Base-by-base conservation (phyloP, 495 filamentous ascomycete genomes). In the Coniosporium apollinis region DNA sequence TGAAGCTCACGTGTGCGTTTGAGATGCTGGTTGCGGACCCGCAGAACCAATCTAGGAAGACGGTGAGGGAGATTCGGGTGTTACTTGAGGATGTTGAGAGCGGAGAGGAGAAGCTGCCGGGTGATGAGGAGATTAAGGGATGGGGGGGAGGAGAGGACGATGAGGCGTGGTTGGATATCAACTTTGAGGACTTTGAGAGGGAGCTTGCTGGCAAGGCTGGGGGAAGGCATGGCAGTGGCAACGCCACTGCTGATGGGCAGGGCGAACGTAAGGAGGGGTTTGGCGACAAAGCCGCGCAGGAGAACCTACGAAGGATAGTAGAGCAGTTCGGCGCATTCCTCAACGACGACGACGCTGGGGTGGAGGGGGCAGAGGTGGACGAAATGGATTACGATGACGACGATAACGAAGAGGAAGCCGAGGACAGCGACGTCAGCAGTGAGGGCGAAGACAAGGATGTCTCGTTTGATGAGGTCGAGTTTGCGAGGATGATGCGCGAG, bases 121-220 rank as follows among this genome's bases (percentile, higher is more conserved):
- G 66, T 0, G 69, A 92, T 48, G 57, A 65, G 10, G 83, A 91
- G 29, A 81, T 96, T 13, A 52, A 55, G 19, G 41, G 36, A 0
- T 94, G 89, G 89, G 64, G 64, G 5, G 53, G 57, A 15, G 54
- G 49, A 20, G 72, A 82, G 20, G 91, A 97, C 39, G 68, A 79
- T 44, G 91, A 96, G 41, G 64, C 65, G n/a, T 97, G 89, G 89
- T 60, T 97, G 39, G 78, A 96, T 49, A 86, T 97, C 36, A 74
- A 83, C 44, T 94, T 81, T 47, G 65, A 76, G 17, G 84, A 92
- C 34, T 80, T 97, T 38, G 87, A 96, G 46, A 58, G 65, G 28
- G 82, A 93, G 52, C 60, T 97, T 3, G 62, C 69, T 38, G 76
- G 76, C 48, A 18, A 62, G 61, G 36, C 49, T 34, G 17, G 46